Percentiles rank a stretch among this genome's conserved stretches.
Conservation (phyloP, 176 grass and related monocot species). For the Rhynchospora breviuscula region DNA sequence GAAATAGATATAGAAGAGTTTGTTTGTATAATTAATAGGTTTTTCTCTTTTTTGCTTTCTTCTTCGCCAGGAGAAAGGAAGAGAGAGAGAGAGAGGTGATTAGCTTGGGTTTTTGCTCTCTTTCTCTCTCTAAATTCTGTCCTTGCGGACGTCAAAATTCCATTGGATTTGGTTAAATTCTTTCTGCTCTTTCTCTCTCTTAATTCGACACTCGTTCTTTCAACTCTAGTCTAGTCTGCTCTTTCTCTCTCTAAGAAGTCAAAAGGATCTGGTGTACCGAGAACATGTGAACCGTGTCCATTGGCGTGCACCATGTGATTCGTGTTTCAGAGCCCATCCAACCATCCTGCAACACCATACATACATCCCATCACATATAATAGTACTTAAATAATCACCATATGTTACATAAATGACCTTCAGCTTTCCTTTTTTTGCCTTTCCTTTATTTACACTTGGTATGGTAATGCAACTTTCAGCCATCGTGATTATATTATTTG, state of each 20-base stretch:
- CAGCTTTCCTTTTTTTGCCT: neutral
- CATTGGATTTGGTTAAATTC: conserved; percentile 73
- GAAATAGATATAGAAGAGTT: neutral
- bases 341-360: conserved; percentile 15
- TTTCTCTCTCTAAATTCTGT: conserved; percentile 42
- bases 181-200: conserved; percentile 3
- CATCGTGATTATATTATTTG: neutral
- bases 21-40: conserved; percentile 15
- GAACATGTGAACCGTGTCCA: neutral
- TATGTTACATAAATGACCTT: neutral
- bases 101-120: conserved; percentile 11
- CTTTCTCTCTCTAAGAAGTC: conserved; percentile 27
- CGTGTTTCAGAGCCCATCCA: conserved; percentile 17
- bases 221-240: neutral
- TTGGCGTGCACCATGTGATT: conserved; percentile 9
- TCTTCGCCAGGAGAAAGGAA: conserved; percentile 10
- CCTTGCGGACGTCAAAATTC: conserved; percentile 99
- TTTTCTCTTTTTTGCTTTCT: conserved; percentile 27
- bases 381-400: neutral
- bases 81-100: neutral
- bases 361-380: conserved; percentile 18
- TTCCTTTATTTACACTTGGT: neutral
- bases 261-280: conserved; percentile 21
- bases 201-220: neutral
- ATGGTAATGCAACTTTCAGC: neutral